Conservation (phyloP, 2,329 filamentous ascomycete genomes). For the Colletotrichum sp. region DNA sequence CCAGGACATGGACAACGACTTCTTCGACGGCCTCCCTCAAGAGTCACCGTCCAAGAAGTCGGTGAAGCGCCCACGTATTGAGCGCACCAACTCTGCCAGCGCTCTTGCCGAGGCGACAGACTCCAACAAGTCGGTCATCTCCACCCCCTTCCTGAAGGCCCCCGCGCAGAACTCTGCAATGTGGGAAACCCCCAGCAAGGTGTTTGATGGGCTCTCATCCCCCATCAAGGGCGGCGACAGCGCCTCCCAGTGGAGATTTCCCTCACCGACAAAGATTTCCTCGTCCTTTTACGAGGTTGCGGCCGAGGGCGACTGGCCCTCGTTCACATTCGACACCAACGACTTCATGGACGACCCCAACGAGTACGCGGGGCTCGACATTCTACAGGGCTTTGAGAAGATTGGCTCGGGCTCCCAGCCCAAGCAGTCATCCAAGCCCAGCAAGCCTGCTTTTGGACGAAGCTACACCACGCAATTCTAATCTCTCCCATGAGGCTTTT, state of each 20-base stretch:
- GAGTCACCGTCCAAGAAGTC: constrained; percentile 73
- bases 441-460: constrained; percentile 39
- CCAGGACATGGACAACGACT: constrained; percentile 44
- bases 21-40: constrained; percentile 32
- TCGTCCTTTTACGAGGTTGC: constrained; percentile 34
- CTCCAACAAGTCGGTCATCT: constrained; percentile 51
- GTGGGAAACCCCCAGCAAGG: constrained; percentile 63
- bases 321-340: constrained; percentile 42
- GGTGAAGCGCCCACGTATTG: constrained; percentile 62
- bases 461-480: constrained; percentile 42
- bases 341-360: constrained; percentile 64
- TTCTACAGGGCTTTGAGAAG: constrained; percentile 77
- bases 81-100: constrained; percentile 66
- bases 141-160: constrained; percentile 55
- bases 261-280: constrained; percentile 57
- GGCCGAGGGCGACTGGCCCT: constrained; percentile 42
- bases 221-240: constrained; percentile 51
- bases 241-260: constrained; percentile 23
- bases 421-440: constrained; percentile 31
- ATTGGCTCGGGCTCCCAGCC: constrained; percentile 60
- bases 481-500: constrained; percentile 12
- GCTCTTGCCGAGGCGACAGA: constrained; percentile 66
- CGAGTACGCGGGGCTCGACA: constrained; percentile 67
- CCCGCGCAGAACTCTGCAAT: constrained; percentile 41
- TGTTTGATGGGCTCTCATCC: constrained; percentile 58